Evolutionary conservation across 768 basidiomycete species (phyloP), one percentile per base, ranked within the genome.

Genomic region (Tulasnella sp.): DNA sequence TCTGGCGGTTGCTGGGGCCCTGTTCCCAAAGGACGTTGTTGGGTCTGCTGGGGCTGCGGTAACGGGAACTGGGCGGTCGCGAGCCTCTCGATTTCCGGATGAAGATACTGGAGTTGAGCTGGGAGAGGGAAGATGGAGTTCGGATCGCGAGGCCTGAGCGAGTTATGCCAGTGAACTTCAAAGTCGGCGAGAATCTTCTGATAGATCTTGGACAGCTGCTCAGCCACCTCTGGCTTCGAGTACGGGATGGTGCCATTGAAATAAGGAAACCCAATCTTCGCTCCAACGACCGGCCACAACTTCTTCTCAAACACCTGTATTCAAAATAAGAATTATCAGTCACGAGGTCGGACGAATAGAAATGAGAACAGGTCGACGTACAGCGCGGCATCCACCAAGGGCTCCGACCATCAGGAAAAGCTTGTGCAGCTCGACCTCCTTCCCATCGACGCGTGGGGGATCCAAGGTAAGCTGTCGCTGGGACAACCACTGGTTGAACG

Each of bases 241-340:
- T 74, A 39, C 36, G 39, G 45, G 12, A 54, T 52, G 25, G 45
- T n/a, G 3, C 73, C 73, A 19, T 67, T 67, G 36, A 58, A 74
- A 37, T 74, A 54, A 11, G 73, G 73, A 54, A 74, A 74, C 3
- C 73, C 73, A 15, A 74, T 74, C 38, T 74, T 74, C n/a, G 73
- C 73, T 34, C 73, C 73, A 19, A 74, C 54, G 31, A 74, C 34
- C 37, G 31, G 45, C 73, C 73, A 74, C 54, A 37, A 17, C 31
- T 42, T 67, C 73, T 49, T 37, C 17, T 49, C 73, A 17, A 38
- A 52, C 4, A 74, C 73, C 73, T 74, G 37, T 2, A 54, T 42
- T 34, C 31, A 40, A 14, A 12, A 31, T n/a, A 54, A 49, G 17
- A 36, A 5, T 31, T 25, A 15, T 25, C 29, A 22, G 40, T 29